Evolutionary conservation across 257 asterid species (phyloP).

Genomic region (Rhazya stricta): DNA sequence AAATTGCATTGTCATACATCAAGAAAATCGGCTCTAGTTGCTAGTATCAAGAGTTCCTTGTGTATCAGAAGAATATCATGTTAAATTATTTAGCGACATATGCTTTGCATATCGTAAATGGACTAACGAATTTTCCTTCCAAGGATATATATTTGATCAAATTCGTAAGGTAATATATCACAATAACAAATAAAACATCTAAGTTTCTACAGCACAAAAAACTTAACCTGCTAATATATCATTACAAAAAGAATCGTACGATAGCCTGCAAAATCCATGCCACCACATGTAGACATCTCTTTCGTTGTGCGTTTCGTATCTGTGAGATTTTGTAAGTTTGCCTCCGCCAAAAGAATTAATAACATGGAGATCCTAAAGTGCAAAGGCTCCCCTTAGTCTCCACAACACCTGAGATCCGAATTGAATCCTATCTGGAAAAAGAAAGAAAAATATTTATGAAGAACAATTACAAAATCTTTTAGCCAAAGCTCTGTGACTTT

Average conservation of each 20-base stretch:
- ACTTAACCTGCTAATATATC: neutral
- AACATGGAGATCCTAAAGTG: slow-evolving; percentile 21
- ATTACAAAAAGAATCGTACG: slow-evolving; percentile 10
- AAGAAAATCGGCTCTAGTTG: too few species aligned
- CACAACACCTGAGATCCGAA: slow-evolving; percentile 24
- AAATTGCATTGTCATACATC: too few species aligned
- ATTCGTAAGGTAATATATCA: neutral
- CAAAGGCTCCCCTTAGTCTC: slow-evolving; percentile 31
- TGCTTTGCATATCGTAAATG: neutral
- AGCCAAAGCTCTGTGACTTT: slow-evolving; percentile 15
- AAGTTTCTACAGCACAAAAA: slow-evolving; percentile 1
- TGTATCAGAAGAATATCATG: neutral
- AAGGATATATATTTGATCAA: neutral
- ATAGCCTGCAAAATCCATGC: slow-evolving; percentile 14
- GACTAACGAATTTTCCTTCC: neutral
- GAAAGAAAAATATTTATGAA: slow-evolving; percentile 11
- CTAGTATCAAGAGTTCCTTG: too few species aligned
- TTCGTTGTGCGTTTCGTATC: neutral
- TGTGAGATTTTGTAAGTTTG: slow-evolving; percentile 14
- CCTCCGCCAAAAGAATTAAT: slow-evolving; percentile 20
- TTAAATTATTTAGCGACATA: neutral
- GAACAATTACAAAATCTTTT: slow-evolving; percentile 32
- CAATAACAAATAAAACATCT: neutral
- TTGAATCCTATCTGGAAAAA: slow-evolving; percentile 17
- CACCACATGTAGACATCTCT: neutral